A percentile compares a stretch with the other conserved stretches of the same genome.
Conservation (phyloP, 345 rosid genomes). For the Aethionema arabicum region DNA sequence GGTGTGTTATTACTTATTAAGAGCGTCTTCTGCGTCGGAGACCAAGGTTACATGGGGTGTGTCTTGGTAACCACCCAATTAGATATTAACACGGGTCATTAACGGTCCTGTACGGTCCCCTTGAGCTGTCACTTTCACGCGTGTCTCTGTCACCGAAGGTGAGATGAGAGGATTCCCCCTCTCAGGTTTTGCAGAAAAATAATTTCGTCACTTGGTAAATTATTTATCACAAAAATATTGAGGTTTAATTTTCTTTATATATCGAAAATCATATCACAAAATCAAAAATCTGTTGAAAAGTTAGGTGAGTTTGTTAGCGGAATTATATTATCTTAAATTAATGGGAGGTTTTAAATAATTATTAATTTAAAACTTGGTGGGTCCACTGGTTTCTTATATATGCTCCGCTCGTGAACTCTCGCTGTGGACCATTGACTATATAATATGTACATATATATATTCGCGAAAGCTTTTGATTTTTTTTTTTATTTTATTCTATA, state of each 20-base stretch:
- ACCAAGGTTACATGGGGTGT: slow-evolving; percentile 43
- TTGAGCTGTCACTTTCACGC: slow-evolving; percentile 39
- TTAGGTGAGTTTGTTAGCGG: slow-evolving; percentile 24
- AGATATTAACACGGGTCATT: slow-evolving; percentile 24
- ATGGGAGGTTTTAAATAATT: slow-evolving; percentile 11
- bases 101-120: slow-evolving; percentile 41
- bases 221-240: neutral
- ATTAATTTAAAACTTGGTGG: slow-evolving; percentile 22
- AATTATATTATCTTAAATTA: slow-evolving; percentile 11
- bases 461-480: slow-evolving; percentile 9
- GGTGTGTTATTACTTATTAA: slow-evolving; percentile 22
- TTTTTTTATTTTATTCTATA: neutral
- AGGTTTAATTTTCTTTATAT: slow-evolving; percentile 21
- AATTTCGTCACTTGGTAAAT: neutral
- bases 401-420: slow-evolving; percentile 47
- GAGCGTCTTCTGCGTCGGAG: slow-evolving; percentile 28
- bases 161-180: slow-evolving; percentile 14
- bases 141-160: slow-evolving; percentile 33
- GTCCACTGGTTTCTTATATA: slow-evolving; percentile 23
- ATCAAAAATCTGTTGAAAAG: slow-evolving; percentile 13
- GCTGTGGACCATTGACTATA: slow-evolving; percentile 27
- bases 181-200: neutral
- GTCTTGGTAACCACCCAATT: slow-evolving; percentile 20
- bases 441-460: slow-evolving; percentile 2
- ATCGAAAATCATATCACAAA: slow-evolving; percentile 13